A percentile compares a stretch with the other conserved stretches of the same genome.
Evolutionary conservation across 345 rosid species (phyloP).

Genomic region (Eucalyptus victrix): DNA sequence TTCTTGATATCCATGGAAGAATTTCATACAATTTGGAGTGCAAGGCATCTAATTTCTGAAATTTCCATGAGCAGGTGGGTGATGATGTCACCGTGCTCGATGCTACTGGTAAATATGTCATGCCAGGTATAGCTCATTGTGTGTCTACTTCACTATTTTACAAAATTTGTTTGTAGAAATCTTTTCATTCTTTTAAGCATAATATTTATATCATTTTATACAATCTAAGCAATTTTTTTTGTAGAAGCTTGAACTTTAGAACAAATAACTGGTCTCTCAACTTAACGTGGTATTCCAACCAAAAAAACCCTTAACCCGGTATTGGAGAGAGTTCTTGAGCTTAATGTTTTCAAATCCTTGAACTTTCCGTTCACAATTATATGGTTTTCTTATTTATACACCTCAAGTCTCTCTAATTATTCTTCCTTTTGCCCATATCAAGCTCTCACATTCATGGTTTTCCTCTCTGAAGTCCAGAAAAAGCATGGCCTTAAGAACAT

Average conservation of each 20-base stretch:
- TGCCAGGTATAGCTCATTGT: slow-evolving; percentile 58
- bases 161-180: not conserved
- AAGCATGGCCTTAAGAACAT: not conserved
- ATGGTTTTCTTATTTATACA: not conserved
- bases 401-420: not conserved
- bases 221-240: not conserved
- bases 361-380: not conserved
- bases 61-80: slow-evolving; percentile 38
- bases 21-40: not conserved
- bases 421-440: not conserved
- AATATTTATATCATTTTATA: not conserved
- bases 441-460: not conserved
- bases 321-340: not conserved
- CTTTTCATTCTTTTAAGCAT: not conserved
- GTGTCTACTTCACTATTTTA: not conserved
- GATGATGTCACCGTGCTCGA: slow-evolving; percentile 80
- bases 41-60: not conserved
- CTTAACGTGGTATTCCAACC: not conserved
- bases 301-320: not conserved
- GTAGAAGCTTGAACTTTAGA: not conserved
- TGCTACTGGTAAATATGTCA: slow-evolving; percentile 89
- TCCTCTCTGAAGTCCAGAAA: not conserved
- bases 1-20: not conserved
- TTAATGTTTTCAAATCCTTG: not conserved
- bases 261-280: not conserved